phyloP scores from a whole-genome alignment of 345 rosid species.

The Cardamine resedifolia region DNA sequence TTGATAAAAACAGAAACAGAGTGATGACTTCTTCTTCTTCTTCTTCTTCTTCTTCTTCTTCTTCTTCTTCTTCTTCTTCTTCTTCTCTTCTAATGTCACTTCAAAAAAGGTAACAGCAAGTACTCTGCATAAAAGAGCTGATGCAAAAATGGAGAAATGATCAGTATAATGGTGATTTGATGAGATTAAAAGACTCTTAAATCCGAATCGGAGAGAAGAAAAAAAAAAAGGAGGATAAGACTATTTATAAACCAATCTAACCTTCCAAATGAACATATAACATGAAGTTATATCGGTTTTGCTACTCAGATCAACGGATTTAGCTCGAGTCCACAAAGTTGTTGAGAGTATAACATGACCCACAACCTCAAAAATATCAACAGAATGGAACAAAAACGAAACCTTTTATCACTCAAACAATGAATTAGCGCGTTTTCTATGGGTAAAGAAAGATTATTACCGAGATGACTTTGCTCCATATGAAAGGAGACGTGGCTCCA shows the following conservation, averaged over 20 bases:
- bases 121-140: slow-evolving; percentile 96
- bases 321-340: slow-evolving; percentile 71
- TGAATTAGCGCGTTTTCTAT: not conserved
- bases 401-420: not conserved
- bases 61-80: too few relatives aligned
- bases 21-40: slow-evolving; percentile 1
- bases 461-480: slow-evolving; percentile 82
- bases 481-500: slow-evolving; percentile 69
- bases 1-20: slow-evolving; percentile 10
- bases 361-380: slow-evolving; percentile 46
- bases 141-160: slow-evolving; percentile 18
- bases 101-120: slow-evolving; percentile 78
- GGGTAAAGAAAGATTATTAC: slow-evolving; percentile 43
- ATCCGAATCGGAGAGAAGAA: not conserved
- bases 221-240: not conserved
- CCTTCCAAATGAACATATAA: slow-evolving; percentile 99
- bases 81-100: slow-evolving; percentile 41
- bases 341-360: slow-evolving; percentile 69
- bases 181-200: not conserved
- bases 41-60: slow-evolving; percentile 17
- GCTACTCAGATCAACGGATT: slow-evolving; percentile 68
- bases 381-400: not conserved
- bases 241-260: slow-evolving; percentile 27
- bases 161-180: slow-evolving; percentile 11
- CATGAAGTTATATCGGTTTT: slow-evolving; percentile 81